Evolutionary conservation across 1,139 yeast genomes (phyloP), one percentile per base, ranked within the genome.

Genomic region (Lodderomyces metapsilosis): DNA sequence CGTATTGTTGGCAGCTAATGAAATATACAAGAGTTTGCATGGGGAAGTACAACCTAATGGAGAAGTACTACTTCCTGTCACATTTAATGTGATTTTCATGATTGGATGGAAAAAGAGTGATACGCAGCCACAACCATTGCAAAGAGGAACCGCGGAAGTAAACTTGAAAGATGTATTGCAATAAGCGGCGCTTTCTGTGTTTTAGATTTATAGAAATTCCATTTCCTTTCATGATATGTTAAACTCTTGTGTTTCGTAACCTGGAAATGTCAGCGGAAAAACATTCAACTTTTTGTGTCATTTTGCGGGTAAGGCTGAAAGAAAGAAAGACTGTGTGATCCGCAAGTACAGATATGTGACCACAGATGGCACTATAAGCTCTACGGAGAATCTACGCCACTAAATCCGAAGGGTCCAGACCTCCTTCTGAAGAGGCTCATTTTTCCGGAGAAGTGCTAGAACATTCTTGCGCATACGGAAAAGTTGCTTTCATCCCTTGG

Each of bases 101-200:
- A 85, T 88, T 58, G 96, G 95, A 1, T 88, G 96, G 96, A 88
- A 86, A 60, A 82, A 83, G 51, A 76, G 87, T 45, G 76, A 73
- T 5, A 58, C 62, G 41, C 88, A 86, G 55, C 89, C 89, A 3
- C 69, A 82, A 54, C 94, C 95, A 1, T 70, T 85, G 49, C 74
- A 76, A 42, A 68, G 95, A 48, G 95, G 95, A 1, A 57, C 83
- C 12, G 95, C 83, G 1, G 78, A 82, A 53, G 70, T 85, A 27
- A 80, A 71, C 50, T 66, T 87, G 56, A 83, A 84, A 58, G 89
- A 85, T 48, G 79, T 78, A 3, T 61, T 84, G 38, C 60, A 52
- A 45, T 27, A 21, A 34, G 16, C 8, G 22, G 22, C 5, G 22
- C 22, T 8, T 20, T 8, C 5, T 20, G 5, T 5, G 8, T 20